These are phyloP conservation scores for Botrytis squamosa DNA, from an alignment of 2,329 filamentous ascomycete genomes.

Conservation along the genomic window DNA sequence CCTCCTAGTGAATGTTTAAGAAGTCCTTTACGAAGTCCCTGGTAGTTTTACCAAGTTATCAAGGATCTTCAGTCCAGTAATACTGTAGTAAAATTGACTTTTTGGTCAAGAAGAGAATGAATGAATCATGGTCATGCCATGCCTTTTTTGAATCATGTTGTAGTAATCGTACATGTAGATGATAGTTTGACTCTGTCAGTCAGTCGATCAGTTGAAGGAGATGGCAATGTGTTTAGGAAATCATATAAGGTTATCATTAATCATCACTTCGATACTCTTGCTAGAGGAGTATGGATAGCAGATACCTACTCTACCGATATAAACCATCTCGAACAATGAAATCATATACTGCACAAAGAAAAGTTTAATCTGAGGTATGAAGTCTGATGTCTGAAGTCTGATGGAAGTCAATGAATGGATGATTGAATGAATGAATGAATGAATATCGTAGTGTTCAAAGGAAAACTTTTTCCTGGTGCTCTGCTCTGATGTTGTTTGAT, in stretches of 20 bases:
- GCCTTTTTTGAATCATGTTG: background rate
- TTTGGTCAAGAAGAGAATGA: background rate
- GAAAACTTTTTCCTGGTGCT: background rate
- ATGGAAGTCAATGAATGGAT: background rate
- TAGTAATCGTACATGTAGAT: background rate
- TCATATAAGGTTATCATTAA: background rate
- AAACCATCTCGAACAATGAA: background rate
- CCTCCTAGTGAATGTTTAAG: slow-evolving; percentile 1
- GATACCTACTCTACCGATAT: background rate
- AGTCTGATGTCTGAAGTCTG: background rate
- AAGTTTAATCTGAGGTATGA: background rate
- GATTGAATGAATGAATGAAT: background rate
- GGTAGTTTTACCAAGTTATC: background rate
- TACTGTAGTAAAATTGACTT: background rate
- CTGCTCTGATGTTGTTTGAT: slow-evolving; percentile 17
- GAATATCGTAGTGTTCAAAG: background rate
- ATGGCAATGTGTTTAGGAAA: background rate
- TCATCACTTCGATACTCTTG: background rate
- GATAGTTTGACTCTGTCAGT: background rate
- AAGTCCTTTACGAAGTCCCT: background rate
- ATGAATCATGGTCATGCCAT: background rate
- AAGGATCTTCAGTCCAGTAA: background rate
- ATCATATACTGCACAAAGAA: background rate
- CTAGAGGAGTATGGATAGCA: background rate
- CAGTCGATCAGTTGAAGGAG: background rate